A percentile compares a stretch with the other conserved stretches of the same genome.
phyloP scores from a whole-genome alignment of 176 grass and related monocot genomes.

The Eleusine indica region DNA sequence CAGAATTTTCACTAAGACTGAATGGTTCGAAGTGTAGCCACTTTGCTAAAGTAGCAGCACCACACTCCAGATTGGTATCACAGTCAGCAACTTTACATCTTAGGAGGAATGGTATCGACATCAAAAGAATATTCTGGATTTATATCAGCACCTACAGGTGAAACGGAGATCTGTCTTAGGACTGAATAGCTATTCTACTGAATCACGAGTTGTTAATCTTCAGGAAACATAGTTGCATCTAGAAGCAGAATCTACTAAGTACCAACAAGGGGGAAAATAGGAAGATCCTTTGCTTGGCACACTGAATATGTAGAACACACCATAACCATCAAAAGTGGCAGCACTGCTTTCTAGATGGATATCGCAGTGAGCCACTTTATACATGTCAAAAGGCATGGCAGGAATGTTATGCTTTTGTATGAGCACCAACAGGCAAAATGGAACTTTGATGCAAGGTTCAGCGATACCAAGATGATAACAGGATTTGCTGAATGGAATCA shows the following conservation, averaged over 20 bases:
- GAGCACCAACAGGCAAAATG: constrained; percentile 1
- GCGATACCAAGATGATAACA: constrained; percentile 5
- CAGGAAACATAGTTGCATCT: background rate
- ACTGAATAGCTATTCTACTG: too few relatives aligned
- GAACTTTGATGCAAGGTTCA: constrained; percentile 3
- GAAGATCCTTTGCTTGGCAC: background rate
- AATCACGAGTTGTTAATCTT: background rate
- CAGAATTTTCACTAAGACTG: background rate
- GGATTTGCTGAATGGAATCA: background rate
- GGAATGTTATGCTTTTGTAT: constrained; percentile 34
- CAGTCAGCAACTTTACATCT: too few relatives aligned
- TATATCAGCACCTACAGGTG: too few relatives aligned
- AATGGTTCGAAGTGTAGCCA: background rate
- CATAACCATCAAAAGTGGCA: constrained; percentile 20
- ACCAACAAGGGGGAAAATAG: background rate
- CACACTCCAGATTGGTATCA: too few relatives aligned
- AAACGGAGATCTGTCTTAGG: too few relatives aligned
- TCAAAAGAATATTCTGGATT: too few relatives aligned
- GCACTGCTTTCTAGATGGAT: constrained; percentile 11
- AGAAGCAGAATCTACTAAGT: background rate
- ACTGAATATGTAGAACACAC: background rate
- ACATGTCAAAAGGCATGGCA: background rate
- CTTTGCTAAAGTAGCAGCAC: background rate
- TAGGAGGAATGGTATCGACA: too few relatives aligned
- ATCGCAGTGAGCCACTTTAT: constrained; percentile 19